Percentiles rank a stretch among this genome's conserved stretches.
Evolutionary conservation across 371 early-diverging fungal genomes (phyloP).

Genomic region (Dichotomocladium elegans): DNA sequence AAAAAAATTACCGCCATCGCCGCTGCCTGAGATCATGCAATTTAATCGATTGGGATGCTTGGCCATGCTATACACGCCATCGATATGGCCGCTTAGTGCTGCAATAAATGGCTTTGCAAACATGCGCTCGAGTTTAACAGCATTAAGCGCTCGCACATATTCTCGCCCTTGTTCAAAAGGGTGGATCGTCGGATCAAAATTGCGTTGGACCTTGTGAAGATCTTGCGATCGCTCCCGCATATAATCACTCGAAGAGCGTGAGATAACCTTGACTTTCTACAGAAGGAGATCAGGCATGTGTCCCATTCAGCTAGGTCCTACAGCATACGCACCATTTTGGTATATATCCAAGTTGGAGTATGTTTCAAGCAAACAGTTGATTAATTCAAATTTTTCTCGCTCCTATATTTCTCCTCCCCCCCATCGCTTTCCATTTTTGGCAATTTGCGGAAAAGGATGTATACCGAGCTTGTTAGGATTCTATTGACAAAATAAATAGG

Average conservation of each 20-base stretch:
- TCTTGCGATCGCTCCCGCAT: slow-evolving; percentile 85
- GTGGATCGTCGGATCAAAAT: slow-evolving; percentile 89
- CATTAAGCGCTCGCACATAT: slow-evolving; percentile 95
- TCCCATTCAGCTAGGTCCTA: too few species aligned
- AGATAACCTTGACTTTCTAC: slow-evolving; percentile 88
- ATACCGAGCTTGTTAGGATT: too few species aligned
- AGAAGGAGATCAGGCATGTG: too few species aligned
- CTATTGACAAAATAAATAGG: too few species aligned
- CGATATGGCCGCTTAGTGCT: slow-evolving; percentile 87
- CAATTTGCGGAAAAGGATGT: too few species aligned
- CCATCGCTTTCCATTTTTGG: too few species aligned
- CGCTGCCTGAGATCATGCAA: slow-evolving; percentile 83
- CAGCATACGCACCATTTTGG: too few species aligned
- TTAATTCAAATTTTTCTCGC: too few species aligned
- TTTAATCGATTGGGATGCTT: slow-evolving; percentile 87
- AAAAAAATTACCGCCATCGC: slow-evolving; percentile 77
- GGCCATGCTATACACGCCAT: slow-evolving; percentile 95
- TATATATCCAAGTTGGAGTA: too few species aligned
- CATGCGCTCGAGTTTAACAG: slow-evolving; percentile 94
- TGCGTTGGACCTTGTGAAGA: slow-evolving; percentile 85
- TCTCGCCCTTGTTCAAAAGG: slow-evolving; percentile 97
- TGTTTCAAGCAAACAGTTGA: too few species aligned
- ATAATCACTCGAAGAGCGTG: slow-evolving; percentile 77
- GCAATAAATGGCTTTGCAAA: slow-evolving; percentile 98
- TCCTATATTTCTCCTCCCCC: too few species aligned